Evolutionary conservation across 2,329 filamentous ascomycete genomes (phyloP).

Genomic region (Pseudogymnoascus sp.): DNA sequence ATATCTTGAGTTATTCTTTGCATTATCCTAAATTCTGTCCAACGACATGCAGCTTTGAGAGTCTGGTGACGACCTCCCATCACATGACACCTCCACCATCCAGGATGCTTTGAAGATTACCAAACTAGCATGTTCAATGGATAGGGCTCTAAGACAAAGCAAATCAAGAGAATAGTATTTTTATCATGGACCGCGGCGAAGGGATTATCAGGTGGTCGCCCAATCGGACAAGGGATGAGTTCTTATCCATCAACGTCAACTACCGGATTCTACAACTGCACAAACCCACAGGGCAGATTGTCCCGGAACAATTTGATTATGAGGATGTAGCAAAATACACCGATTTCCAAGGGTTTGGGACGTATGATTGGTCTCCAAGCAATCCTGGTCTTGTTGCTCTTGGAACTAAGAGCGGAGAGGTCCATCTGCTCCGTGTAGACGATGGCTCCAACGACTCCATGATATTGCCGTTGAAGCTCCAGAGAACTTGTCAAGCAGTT

Average conservation of each 20-base stretch:
- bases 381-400: slow-evolving; percentile 60
- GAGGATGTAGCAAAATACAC: slow-evolving; percentile 51
- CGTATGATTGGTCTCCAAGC: slow-evolving; percentile 60
- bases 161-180: neutral
- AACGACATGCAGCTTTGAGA: neutral
- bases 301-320: slow-evolving; percentile 50
- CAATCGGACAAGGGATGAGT: slow-evolving; percentile 50
- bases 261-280: slow-evolving; percentile 57
- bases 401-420: slow-evolving; percentile 67
- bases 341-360: slow-evolving; percentile 56
- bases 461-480: slow-evolving; percentile 65
- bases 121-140: neutral
- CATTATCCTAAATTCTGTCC: neutral
- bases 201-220: slow-evolving; percentile 63
- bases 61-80: neutral
- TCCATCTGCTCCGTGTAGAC: slow-evolving; percentile 66
- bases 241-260: slow-evolving; percentile 59
- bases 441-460: slow-evolving; percentile 58
- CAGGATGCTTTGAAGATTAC: neutral
- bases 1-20: neutral
- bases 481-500: slow-evolving; percentile 72
- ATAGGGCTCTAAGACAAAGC: neutral
- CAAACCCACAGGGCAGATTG: slow-evolving; percentile 53
- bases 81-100: neutral
- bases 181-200: slow-evolving; percentile 28